Base-by-base conservation (phyloP, 2,329 filamentous ascomycete species). In the Alternaria gansuensis region DNA sequence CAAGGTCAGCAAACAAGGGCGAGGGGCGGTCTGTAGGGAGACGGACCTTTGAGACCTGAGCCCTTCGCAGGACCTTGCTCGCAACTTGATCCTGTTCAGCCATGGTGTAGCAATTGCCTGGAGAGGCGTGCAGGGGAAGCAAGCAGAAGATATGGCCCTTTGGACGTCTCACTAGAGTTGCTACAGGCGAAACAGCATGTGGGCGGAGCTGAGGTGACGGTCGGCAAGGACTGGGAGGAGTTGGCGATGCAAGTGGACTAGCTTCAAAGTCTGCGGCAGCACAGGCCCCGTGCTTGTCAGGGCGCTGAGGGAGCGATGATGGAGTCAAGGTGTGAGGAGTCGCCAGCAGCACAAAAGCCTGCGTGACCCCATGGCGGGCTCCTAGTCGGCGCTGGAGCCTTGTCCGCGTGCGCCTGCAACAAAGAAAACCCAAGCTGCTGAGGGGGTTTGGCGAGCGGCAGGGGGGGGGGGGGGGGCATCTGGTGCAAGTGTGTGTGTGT, bases 31-130 rank as follows among this genome's bases (percentile, higher is more conserved):
- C 43, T 46, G 43, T 21, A 55, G 63, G 54, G 57, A 49, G 52
- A 60, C 44, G 60, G 64, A 79, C 78, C 74, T 79, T 80, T 58
- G 78, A 79, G 60, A 80, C 78, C 65, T 79, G 77, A 55, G 78
- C 78, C 66, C 78, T 73, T 64, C 78, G 74, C 68, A 80, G 65
- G 60, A 80, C 78, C 71, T 77, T 79, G 70, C 55, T 77, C 39
- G 78, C 77, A 64, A 80, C 78, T 66, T 80, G 77, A 56, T 78
- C 74, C 64, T 70, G 69, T 54, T 71, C 69, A 46, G 73, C 70
- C 75, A 77, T 78, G 66, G 60, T 63, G 67, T 62, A 63, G 58
- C 45, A 52, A 60, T 39, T 57, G 31, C 46, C 56, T 61, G 28
- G 17, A 24, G 37, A 39, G 26, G 57, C 37, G 37, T 24, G 44